A percentile compares a stretch with the other conserved stretches of the same genome.
Evolutionary conservation across 345 rosid genomes (phyloP).

Genomic region (Arabis hirsuta): DNA sequence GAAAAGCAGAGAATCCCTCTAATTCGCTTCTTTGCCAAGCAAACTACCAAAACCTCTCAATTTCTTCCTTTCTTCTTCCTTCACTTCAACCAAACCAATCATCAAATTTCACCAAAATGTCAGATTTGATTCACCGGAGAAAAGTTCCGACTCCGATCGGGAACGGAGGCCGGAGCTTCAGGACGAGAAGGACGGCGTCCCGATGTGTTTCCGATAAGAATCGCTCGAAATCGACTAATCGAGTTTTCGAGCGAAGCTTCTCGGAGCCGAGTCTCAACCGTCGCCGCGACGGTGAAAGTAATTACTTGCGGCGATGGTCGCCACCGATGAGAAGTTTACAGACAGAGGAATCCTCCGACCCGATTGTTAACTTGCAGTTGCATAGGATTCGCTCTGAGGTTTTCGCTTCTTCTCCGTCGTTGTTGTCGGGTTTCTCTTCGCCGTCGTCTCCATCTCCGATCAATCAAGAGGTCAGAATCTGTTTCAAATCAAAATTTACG

Average conservation of each 20-base stretch:
- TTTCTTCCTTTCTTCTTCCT: not conserved
- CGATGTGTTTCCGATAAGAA: slow-evolving; percentile 37
- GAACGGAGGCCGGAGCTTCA: slow-evolving; percentile 41
- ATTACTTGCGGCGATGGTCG: slow-evolving; percentile 8
- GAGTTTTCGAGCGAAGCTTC: slow-evolving; percentile 58
- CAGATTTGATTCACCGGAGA: slow-evolving; percentile 25
- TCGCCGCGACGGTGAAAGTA: slow-evolving; percentile 34
- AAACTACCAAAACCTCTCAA: slow-evolving; percentile 36
- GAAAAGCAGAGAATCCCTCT: slow-evolving; percentile 30
- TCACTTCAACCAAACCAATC: slow-evolving; percentile 16
- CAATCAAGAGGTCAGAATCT: slow-evolving; percentile 52
- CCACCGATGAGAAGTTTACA: slow-evolving; percentile 26
- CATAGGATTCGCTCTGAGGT: slow-evolving; percentile 55
- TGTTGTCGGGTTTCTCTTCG: slow-evolving; percentile 45
- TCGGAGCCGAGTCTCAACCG: slow-evolving; percentile 62
- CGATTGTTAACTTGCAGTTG: slow-evolving; percentile 41
- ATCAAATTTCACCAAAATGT: slow-evolving; percentile 2
- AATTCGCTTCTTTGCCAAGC: slow-evolving; percentile 44
- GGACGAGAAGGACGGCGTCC: slow-evolving; percentile 39
- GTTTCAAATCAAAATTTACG: slow-evolving; percentile 12
- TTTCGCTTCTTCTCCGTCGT: slow-evolving; percentile 43
- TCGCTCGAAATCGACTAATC: slow-evolving; percentile 34
- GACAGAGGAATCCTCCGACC: slow-evolving; percentile 5
- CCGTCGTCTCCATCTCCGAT: slow-evolving; percentile 46
- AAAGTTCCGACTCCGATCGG: slow-evolving; percentile 42